Conservation (phyloP, 2,329 filamentous ascomycete genomes). For the Chaetomiaceae sp. region DNA sequence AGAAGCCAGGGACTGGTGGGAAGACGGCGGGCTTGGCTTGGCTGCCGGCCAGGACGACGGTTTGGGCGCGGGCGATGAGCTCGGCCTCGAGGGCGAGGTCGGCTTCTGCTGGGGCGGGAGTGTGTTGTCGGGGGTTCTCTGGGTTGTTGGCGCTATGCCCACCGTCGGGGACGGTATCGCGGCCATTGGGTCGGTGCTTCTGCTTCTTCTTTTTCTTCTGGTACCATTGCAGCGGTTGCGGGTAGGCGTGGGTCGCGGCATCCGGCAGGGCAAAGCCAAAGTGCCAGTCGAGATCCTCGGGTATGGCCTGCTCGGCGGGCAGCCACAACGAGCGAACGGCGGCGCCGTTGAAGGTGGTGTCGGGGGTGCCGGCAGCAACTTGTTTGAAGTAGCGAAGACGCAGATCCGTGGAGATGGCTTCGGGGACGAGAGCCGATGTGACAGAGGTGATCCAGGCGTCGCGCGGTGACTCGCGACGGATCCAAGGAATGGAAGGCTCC, state of each 20-base stretch:
- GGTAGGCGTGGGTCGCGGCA: conserved; percentile 32
- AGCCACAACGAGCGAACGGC: conserved; percentile 68
- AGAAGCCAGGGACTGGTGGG: background rate
- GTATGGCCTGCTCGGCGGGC: conserved; percentile 58
- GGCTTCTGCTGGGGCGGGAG: conserved; percentile 30
- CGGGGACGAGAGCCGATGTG: conserved; percentile 63
- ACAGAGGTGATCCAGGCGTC: conserved; percentile 72
- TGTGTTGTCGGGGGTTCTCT: background rate
- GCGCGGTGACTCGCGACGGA: conserved; percentile 62
- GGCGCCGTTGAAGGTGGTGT: conserved; percentile 31
- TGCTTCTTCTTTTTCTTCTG: conserved; percentile 23
- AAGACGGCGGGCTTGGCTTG: conserved; percentile 35
- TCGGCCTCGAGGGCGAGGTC: conserved; percentile 49
- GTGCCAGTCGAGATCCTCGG: conserved; percentile 76
- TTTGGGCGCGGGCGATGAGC: conserved; percentile 29
- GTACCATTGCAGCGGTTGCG: background rate
- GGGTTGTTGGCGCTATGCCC: too few species aligned
- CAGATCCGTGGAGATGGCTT: conserved; percentile 54
- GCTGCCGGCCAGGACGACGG: conserved; percentile 39
- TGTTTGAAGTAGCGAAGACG: conserved; percentile 75
- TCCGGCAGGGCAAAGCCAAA: conserved; percentile 79
- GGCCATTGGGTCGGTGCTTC: background rate
- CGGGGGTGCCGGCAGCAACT: conserved; percentile 55
- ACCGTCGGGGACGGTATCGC: too few species aligned
- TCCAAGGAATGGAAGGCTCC: conserved; percentile 55